Base-by-base conservation (phyloP, 2,329 filamentous ascomycete species). In the Aspergillus intermedius region DNA sequence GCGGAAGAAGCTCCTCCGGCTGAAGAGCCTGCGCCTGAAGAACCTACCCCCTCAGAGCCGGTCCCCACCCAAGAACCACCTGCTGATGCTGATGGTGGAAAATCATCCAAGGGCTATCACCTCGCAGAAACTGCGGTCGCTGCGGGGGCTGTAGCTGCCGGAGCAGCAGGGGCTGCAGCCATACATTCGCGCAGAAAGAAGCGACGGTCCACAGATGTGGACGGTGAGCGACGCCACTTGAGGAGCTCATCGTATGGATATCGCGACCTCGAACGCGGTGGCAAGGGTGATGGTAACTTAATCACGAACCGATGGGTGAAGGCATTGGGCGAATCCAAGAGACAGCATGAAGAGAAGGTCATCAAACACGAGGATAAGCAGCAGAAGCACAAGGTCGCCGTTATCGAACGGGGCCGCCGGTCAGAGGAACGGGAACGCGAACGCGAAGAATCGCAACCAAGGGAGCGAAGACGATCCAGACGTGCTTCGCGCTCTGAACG, bases 301-400 rank as follows among this genome's bases (percentile, higher is more conserved):
- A 51, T 70, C 44, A 61, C 60, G 12, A 63, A 63, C 40, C 62
- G 63, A 22, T 70, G 65, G 63, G 55, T 59, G 5, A 63, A 57
- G 35, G 62, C 66, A 21, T 48, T 70, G 8, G 65, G 67, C 19
- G 66, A 70, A 49, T 63, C 67, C 12, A 65, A 63, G 32, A 58
- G 60, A 45, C 63, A 65, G 32, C 61, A 65, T 44, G 64, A 69
- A 44, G 62, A 64, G 42, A 69, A 69, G 50, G 48, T 56, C 47
- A 54, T 57, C 47, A 54, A 51, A 35, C 55, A 53, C 19, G 52
- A 60, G 37, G 51, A 60, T 44, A 46, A 43, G 28, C 50, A 50
- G 47, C 45, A 55, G 51, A 55, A 50, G 44, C 53, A 65, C 50
- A 54, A 55, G 46, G 44, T 54, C 17, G 44, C 56, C 10, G 44